Evolutionary conservation across 129 eudicot species (phyloP).

Genomic region (Ambrosia artemisiifolia): DNA sequence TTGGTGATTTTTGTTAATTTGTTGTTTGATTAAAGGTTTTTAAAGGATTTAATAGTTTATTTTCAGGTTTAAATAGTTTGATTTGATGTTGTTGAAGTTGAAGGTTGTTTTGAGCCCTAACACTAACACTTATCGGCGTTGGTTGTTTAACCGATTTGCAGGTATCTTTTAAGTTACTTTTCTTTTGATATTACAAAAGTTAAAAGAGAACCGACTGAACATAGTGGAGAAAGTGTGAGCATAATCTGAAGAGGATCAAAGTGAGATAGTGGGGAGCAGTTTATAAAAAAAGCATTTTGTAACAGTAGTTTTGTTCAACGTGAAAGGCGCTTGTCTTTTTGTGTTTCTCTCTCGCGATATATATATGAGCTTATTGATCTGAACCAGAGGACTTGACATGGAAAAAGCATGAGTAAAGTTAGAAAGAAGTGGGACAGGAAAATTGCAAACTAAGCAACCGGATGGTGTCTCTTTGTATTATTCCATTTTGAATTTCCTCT

Average conservation of each 20-base stretch:
- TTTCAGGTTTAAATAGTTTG: neutral
- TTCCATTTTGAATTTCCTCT: constrained; percentile 28
- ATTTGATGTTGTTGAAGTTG: constrained; percentile 24
- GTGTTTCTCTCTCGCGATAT: constrained; percentile 3
- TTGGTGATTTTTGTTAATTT: neutral
- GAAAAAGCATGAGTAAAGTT: constrained; percentile 40
- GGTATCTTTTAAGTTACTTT: constrained; percentile 5
- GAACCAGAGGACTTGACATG: constrained; percentile 26
- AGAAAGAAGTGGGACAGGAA: constrained; percentile 41
- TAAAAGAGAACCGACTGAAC: neutral
- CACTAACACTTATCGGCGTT: neutral
- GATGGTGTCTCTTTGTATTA: constrained; percentile 22
- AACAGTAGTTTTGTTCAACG: constrained; percentile 22
- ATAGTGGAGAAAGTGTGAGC: constrained; percentile 11
- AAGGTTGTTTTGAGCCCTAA: constrained; percentile 21
- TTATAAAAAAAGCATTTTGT: constrained; percentile 12
- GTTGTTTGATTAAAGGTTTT: constrained; percentile 15
- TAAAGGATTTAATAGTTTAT: constrained; percentile 17
- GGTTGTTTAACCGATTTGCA: constrained; percentile 10
- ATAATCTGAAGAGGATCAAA: constrained; percentile 24
- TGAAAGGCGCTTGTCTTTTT: constrained; percentile 32
- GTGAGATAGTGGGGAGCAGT: constrained; percentile 21
- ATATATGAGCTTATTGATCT: constrained; percentile 8
- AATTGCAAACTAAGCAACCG: constrained; percentile 18
- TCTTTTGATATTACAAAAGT: neutral